Evolutionary conservation across 2,329 filamentous ascomycete genomes (phyloP).

Genomic region (Exophiala calicioides): DNA sequence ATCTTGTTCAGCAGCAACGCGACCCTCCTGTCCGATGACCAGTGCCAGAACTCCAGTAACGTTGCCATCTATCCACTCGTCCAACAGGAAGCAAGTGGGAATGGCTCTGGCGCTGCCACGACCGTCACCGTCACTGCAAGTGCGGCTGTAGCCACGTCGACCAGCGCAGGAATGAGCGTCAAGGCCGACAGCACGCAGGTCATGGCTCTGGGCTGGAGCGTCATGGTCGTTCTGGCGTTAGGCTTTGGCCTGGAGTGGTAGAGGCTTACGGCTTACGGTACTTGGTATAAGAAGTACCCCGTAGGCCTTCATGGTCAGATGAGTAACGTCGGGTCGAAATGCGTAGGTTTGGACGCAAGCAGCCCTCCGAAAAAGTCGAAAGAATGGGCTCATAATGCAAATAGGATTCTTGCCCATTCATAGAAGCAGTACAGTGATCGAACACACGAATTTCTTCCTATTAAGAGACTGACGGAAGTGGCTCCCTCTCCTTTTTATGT

Average conservation of each 20-base stretch:
- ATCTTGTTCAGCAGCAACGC: conserved; percentile 45
- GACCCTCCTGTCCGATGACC: conserved; percentile 37
- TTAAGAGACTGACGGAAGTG: too few relatives aligned
- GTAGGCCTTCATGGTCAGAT: too few relatives aligned
- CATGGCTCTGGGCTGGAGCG: neutral
- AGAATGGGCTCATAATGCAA: too few relatives aligned
- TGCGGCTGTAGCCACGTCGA: conserved; percentile 6
- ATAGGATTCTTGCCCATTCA: too few relatives aligned
- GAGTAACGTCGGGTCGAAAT: too few relatives aligned
- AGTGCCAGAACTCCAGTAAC: conserved; percentile 44
- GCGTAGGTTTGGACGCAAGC: too few relatives aligned
- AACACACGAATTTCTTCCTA: too few relatives aligned
- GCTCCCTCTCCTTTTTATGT: too few relatives aligned
- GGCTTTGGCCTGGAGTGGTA: neutral
- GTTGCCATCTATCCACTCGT: conserved; percentile 37
- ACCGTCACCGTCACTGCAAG: conserved; percentile 19
- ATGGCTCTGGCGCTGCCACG: conserved; percentile 11
- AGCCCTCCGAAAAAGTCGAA: too few relatives aligned
- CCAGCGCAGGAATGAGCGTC: neutral
- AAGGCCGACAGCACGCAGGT: neutral
- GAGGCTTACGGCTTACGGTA: too few relatives aligned
- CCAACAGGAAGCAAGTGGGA: conserved; percentile 14
- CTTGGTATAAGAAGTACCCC: too few relatives aligned
- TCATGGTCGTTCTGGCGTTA: neutral
- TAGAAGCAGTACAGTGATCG: too few relatives aligned